These are phyloP conservation scores for Boletales sp. DNA, from an alignment of 768 basidiomycete genomes.

Conservation along the genomic window DNA sequence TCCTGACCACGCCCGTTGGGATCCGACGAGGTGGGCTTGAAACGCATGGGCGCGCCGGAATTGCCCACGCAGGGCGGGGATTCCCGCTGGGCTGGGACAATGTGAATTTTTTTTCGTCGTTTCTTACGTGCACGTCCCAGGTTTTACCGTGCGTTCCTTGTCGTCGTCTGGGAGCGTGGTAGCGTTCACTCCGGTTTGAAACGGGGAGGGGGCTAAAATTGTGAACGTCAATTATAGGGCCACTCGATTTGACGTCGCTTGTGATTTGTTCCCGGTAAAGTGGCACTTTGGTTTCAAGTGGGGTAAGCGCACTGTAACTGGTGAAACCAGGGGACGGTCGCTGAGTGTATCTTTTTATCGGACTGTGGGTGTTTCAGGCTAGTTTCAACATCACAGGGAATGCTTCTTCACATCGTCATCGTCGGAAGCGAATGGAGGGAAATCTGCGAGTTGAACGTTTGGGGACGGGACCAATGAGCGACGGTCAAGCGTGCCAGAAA, in stretches of 20 bases:
- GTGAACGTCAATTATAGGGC: background rate
- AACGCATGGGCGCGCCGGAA: no score
- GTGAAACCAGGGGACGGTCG: constrained; percentile 12
- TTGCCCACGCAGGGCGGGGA: background rate
- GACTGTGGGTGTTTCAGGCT: constrained; percentile 13
- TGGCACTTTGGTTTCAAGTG: constrained; percentile 1
- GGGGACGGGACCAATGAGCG: background rate
- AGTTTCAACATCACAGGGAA: constrained; percentile 19
- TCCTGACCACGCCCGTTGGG: no score
- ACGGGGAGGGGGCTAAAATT: constrained; percentile 1
- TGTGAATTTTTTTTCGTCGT: background rate
- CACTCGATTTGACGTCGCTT: constrained; percentile 4
- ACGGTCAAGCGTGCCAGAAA: constrained; percentile 5
- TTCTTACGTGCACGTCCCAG: background rate
- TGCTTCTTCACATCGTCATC: constrained; percentile 6
- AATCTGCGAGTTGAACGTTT: background rate
- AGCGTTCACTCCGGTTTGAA: background rate
- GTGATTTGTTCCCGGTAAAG: background rate
- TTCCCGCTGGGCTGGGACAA: background rate
- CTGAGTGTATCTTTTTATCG: constrained; percentile 7
- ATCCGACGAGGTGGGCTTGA: no score
- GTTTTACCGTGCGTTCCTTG: background rate
- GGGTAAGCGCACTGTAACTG: constrained; percentile 10
- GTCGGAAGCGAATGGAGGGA: constrained; percentile 23
- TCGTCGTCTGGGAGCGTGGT: background rate